phyloP scores from a whole-genome alignment of 495 filamentous ascomycete species.

The Aspergillus coremiiformis region DNA sequence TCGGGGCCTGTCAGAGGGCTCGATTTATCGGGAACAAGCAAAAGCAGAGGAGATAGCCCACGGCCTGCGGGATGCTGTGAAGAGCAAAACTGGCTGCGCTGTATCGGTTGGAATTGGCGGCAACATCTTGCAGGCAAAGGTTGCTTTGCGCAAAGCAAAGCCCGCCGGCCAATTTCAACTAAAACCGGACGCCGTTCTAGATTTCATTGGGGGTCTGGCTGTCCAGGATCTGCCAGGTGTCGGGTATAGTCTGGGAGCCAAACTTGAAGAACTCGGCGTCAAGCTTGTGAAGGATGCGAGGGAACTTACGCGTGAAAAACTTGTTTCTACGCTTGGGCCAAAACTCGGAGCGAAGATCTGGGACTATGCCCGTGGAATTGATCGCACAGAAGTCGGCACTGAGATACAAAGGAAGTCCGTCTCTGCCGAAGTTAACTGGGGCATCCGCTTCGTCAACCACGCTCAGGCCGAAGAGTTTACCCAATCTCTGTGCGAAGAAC shows the following conservation, averaged over 20 bases:
- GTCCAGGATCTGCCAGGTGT: constrained; percentile 83
- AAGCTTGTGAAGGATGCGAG: constrained; percentile 77
- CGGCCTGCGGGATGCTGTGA: constrained; percentile 58
- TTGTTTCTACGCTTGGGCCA: constrained; percentile 67
- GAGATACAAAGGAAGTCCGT: constrained; percentile 78
- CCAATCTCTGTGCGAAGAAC: constrained; percentile 69
- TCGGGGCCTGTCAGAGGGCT: constrained; percentile 59
- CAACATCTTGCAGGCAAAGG: constrained; percentile 84
- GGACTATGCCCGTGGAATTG: constrained; percentile 86
- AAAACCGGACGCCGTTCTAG: constrained; percentile 66
- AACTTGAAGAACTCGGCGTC: constrained; percentile 78
- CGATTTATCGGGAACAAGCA: constrained; percentile 72
- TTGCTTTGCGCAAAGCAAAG: constrained; percentile 86
- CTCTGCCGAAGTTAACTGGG: constrained; percentile 96
- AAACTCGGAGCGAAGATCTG: constrained; percentile 90
- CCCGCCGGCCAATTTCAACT: constrained; percentile 89
- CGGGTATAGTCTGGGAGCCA: constrained; percentile 74
- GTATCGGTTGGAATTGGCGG: constrained; percentile 93
- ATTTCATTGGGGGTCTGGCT: constrained; percentile 65
- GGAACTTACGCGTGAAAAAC: constrained; percentile 61
- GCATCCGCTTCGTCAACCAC: constrained; percentile 85
- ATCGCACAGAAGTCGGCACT: constrained; percentile 77
- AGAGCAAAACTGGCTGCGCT: constrained; percentile 67
- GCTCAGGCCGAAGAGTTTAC: constrained; percentile 88
- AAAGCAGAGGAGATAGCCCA: constrained; percentile 69